Base-by-base conservation (phyloP, 352 stramenopile genomes). In the Pythium apleroticum region DNA sequence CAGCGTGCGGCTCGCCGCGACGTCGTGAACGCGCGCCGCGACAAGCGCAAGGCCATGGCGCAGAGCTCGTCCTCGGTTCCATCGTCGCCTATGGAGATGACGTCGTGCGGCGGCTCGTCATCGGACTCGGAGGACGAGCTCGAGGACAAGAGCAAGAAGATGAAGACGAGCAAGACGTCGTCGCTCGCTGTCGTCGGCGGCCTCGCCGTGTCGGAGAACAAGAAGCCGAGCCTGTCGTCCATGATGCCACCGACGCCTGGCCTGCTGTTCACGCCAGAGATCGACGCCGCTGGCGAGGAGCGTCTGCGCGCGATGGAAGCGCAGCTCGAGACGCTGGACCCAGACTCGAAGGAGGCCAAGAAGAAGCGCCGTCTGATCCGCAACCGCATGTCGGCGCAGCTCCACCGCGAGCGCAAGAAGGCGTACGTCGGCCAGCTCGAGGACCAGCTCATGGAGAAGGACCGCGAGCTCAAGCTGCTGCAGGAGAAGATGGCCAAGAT, bases 301-400 rank as follows among this genome's bases (percentile, higher is more conserved):
- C 86, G 85, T 0, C 69, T 95, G 45, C 86, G 86, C 7, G 76
- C 76, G 15, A 93, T 95, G 87, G 87, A 95, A 57, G 78, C 84
- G 30, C 87, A 95, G 64, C 72, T 95, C 19, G 81, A 93, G 65
- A 86, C 82, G 52, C 69, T 95, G 48, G 85, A 95, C 53, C 84
- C 87, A 9, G 87, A 95, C 66, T 95, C 87, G 59, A 95, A 95
- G 60, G 87, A 95, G 60, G 85, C 87, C 56, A 95, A 95, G 80
- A 95, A 95, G 77, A 95, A 95, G 73, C 84, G 87, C 22, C 83
- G 87, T 7, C 63, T 95, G 7, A 95, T 95, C 46, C 87, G 87
- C 48, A 95, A 95, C 66, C 87, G 87, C 74, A 95, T 95, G 87
- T 93, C 84, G 57, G 87, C 87, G 19, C 87, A 95, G 63, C 78